phyloP scores from a whole-genome alignment of 257 asterid genomes.

The Jacaranda mimosifolia region DNA sequence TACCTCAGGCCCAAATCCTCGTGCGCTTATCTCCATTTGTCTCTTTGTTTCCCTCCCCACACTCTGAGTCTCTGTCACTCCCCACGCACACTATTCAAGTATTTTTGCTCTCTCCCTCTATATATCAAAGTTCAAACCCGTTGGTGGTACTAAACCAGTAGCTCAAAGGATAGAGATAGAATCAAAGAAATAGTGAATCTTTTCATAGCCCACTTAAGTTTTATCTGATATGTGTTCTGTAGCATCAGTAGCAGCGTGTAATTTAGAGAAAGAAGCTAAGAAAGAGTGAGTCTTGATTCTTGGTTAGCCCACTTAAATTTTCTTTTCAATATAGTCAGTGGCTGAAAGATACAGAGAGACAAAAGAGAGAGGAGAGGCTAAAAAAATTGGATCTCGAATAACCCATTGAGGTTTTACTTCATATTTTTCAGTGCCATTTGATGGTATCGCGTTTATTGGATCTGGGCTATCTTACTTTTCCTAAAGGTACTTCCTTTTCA shows the following conservation, averaged over 20 bases:
- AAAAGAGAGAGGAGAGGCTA: constrained; percentile 2
- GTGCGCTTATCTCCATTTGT: constrained; percentile 49
- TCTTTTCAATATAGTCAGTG: constrained; percentile 7
- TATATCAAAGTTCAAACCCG: constrained; percentile 31
- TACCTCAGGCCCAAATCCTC: constrained; percentile 48
- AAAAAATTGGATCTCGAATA: constrained; percentile 46
- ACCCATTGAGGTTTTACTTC: constrained; percentile 15
- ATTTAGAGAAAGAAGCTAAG: not conserved
- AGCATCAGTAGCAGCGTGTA: not conserved
- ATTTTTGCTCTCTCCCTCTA: constrained; percentile 2
- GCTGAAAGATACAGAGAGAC: not conserved
- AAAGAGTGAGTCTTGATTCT: constrained; percentile 34
- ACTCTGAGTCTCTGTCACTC: constrained; percentile 34
- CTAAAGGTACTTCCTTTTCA: constrained; percentile 44
- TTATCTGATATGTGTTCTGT: too few species aligned
- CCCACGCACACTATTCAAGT: constrained; percentile 13
- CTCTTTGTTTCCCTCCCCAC: constrained; percentile 12
- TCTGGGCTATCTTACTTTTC: constrained; percentile 48
- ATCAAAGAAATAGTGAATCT: not conserved
- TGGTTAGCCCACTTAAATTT: constrained; percentile 32
- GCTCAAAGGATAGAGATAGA: not conserved
- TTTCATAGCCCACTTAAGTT: constrained; percentile 1
- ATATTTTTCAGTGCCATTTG: constrained; percentile 26
- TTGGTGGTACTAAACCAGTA: constrained; percentile 11
- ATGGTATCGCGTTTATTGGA: constrained; percentile 43